These are phyloP conservation scores for Phaeosphaeriaceae sp. DNA, from an alignment of 2,329 filamentous ascomycete species.

Conservation along the genomic window DNA sequence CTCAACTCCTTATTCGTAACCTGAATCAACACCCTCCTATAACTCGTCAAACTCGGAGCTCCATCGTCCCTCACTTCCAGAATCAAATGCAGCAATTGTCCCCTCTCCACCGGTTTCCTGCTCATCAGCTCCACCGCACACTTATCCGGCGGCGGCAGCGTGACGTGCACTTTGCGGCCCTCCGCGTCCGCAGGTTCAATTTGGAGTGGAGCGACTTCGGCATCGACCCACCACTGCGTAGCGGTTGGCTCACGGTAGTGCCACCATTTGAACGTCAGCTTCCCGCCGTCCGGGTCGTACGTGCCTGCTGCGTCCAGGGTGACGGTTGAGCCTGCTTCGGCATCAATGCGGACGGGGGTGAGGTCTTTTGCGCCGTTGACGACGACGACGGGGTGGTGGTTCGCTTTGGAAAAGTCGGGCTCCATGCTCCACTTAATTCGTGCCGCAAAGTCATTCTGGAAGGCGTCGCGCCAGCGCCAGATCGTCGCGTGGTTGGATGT, in stretches of 20 bases:
- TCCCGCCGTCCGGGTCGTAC: conserved; percentile 56
- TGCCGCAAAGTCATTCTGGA: conserved; percentile 60
- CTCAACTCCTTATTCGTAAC: conserved; percentile 39
- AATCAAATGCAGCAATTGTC: conserved; percentile 58
- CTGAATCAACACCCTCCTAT: conserved; percentile 54
- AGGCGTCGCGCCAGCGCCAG: conserved; percentile 62
- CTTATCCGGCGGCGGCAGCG: conserved; percentile 53
- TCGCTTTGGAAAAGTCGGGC: conserved; percentile 45
- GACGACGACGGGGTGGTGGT: conserved; percentile 57
- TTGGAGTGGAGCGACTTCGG: conserved; percentile 50
- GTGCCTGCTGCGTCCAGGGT: conserved; percentile 55
- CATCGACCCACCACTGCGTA: conserved; percentile 52
- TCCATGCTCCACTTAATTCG: conserved; percentile 57
- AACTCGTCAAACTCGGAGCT: conserved; percentile 54
- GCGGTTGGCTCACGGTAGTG: conserved; percentile 56
- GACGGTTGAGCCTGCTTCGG: conserved; percentile 50
- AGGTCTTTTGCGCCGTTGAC: conserved; percentile 52
- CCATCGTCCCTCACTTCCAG: conserved; percentile 58
- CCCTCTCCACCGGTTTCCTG: conserved; percentile 46
- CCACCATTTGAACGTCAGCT: conserved; percentile 58
- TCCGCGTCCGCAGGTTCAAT: conserved; percentile 40
- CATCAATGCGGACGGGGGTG: conserved; percentile 50
- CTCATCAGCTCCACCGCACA: conserved; percentile 49
- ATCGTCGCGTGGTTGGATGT: conserved; percentile 58
- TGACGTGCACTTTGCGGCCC: conserved; percentile 44